Percentiles rank a stretch among this genome's conserved stretches.
These are phyloP conservation scores for Suillus alpinus DNA, from an alignment of 768 basidiomycete species.

Conservation along the genomic window DNA sequence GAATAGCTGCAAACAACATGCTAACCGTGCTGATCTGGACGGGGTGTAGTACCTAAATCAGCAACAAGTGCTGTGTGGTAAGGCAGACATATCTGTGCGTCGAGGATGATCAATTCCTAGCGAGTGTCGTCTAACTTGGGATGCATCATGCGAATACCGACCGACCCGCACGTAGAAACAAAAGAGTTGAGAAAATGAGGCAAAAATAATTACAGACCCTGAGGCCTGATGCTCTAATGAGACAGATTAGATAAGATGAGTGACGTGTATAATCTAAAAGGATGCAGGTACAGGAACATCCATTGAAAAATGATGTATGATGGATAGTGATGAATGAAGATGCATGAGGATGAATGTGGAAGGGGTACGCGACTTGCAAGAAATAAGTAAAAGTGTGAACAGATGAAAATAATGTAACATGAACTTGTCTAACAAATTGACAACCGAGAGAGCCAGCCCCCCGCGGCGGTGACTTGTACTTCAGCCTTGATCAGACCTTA, in stretches of 20 bases:
- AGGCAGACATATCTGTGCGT: neutral
- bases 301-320: neutral
- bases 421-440: neutral
- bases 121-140: neutral
- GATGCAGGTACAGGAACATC: constrained; percentile 1
- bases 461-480: neutral
- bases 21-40: neutral
- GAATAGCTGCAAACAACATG: neutral
- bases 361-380: neutral
- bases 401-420: neutral
- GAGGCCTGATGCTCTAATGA: neutral
- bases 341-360: neutral
- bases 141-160: neutral
- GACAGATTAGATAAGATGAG: constrained; percentile 1
- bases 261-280: neutral
- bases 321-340: neutral
- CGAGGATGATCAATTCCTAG: neutral
- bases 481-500: constrained; percentile 27
- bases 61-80: neutral
- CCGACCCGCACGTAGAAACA: neutral
- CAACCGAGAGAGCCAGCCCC: neutral
- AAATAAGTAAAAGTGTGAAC: neutral
- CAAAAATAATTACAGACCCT: neutral
- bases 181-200: neutral
- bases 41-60: neutral